Evolutionary conservation across 1,284 basidiomycete species (phyloP), one percentile per base, ranked within the genome.

Genomic region (Takashimella tepidaria): DNA sequence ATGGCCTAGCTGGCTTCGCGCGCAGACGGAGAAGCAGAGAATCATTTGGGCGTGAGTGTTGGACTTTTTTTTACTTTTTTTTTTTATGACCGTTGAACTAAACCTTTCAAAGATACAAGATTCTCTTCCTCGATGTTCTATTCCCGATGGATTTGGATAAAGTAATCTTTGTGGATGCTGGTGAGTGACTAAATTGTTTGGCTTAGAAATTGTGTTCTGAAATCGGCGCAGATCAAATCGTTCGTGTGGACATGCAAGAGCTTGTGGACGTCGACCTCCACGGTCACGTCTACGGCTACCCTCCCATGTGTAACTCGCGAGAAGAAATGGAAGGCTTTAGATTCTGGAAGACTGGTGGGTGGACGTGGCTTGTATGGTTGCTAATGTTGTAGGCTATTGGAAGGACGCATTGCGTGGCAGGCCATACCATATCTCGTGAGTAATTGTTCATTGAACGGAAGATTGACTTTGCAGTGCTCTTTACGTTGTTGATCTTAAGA

Each of bases 111-210:
- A 73, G 70, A 2, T 97, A 98, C 81, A 98, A 98, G 78, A 98
- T 98, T 58, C 83, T 98, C 40, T 98, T 98, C 82, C 83, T 98
- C 24, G 95, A 98, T 67, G 93, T 98, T 5, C 82, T 98, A 5
- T 98, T 98, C 83, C 95, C 95, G 2, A 89, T 98, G 84, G 90
- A 95, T 74, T 82, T 98, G 50, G 91, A 95, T 77, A 95, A 96
- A 70, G 92, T 98, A 56, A 95, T 98, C 63, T 98, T 98, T 72
- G 95, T 98, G 42, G 95, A 98, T 69, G 95, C 95, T 23, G 69
- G 69, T 74, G 26, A 43, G 67, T 58, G 16, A 8, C 31, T 37
- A 8, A 8, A 13, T 27, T 3, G 16, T 16, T 37, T 24, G 4
- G 20, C 24, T 8, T 16, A 12, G 10, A 42, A n/a, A 8, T 16